Evolutionary conservation across 140 eudicot species (phyloP).

Genomic region (Ambrosia hybrid): DNA sequence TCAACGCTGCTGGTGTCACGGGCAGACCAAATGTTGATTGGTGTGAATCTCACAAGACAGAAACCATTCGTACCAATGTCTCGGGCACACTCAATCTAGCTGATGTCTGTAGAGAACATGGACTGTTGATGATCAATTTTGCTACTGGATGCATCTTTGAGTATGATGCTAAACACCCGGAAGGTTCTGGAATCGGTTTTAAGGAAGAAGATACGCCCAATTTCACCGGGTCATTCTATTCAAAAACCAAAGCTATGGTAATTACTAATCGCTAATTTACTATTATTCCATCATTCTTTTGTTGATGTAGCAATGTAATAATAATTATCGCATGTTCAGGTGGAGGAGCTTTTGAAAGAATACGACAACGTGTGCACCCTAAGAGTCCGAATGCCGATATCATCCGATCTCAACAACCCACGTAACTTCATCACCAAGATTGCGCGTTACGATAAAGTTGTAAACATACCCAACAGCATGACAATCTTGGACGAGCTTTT

Average conservation of each 20-base stretch:
- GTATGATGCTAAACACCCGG: constrained; percentile 76
- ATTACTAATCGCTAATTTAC: too few species aligned
- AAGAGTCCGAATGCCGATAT: constrained; percentile 91
- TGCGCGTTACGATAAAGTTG: constrained; percentile 72
- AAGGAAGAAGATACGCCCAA: constrained; percentile 94
- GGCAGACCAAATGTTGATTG: constrained; percentile 98
- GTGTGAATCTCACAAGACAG: constrained; percentile 89
- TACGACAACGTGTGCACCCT: constrained; percentile 92
- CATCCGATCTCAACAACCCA: constrained; percentile 86
- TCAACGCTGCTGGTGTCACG: constrained; percentile 97
- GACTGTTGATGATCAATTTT: constrained; percentile 74
- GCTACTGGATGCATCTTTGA: constrained; percentile 98
- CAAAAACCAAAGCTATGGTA: constrained; percentile 98
- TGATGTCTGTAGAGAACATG: constrained; percentile 86
- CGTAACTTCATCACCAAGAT: constrained; percentile 93
- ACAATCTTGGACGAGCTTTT: constrained; percentile 84
- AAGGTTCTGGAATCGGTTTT: constrained; percentile 90
- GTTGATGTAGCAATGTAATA: background rate
- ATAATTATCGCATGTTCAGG: constrained; percentile 37
- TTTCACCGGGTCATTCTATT: constrained; percentile 83
- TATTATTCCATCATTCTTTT: background rate
- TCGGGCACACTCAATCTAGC: constrained; percentile 83
- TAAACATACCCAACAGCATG: constrained; percentile 96
- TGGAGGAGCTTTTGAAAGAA: constrained; percentile 77
- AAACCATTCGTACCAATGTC: constrained; percentile 86